Percentiles rank a stretch among this genome's conserved stretches.
phyloP scores from a whole-genome alignment of 495 filamentous ascomycete species.

The Penicillium cosmopolitanum region DNA sequence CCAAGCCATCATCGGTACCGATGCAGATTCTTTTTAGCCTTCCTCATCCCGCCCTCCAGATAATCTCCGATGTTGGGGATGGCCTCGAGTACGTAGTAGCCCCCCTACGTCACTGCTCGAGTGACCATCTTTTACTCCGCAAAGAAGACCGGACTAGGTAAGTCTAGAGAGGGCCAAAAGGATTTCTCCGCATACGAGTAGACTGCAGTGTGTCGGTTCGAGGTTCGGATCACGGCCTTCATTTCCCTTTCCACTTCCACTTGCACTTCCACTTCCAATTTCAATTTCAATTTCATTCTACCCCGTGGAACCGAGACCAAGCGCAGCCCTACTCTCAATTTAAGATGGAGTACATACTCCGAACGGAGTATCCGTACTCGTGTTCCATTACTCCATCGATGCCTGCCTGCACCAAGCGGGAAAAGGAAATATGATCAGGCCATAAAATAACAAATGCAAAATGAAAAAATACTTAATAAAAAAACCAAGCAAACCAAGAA shows the following conservation, averaged over 20 bases:
- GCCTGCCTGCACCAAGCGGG: neutral
- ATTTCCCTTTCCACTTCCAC: neutral
- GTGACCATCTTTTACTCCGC: neutral
- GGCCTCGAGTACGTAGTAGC: neutral
- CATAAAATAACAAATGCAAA: neutral
- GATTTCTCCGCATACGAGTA: neutral
- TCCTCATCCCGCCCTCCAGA: neutral
- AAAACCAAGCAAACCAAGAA: neutral
- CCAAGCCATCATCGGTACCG: slow-evolving; percentile 1
- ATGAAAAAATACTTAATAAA: neutral
- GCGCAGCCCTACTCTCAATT: neutral
- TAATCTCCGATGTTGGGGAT: slow-evolving; percentile 8
- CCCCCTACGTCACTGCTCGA: slow-evolving; percentile 1
- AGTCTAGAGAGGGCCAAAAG: neutral
- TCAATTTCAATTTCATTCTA: neutral
- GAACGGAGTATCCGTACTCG: too few relatives aligned
- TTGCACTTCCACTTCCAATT: neutral
- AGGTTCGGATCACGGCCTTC: too few relatives aligned
- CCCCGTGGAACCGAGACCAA: neutral
- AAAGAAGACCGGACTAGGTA: slow-evolving; percentile 1
- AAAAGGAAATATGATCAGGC: neutral
- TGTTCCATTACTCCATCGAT: too few relatives aligned
- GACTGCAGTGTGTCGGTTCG: neutral
- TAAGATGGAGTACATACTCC: neutral
- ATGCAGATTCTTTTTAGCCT: neutral